Evolutionary conservation across 2,329 filamentous ascomycete genomes (phyloP), one percentile per base, ranked within the genome.

Genomic region (Dothistroma pini): DNA sequence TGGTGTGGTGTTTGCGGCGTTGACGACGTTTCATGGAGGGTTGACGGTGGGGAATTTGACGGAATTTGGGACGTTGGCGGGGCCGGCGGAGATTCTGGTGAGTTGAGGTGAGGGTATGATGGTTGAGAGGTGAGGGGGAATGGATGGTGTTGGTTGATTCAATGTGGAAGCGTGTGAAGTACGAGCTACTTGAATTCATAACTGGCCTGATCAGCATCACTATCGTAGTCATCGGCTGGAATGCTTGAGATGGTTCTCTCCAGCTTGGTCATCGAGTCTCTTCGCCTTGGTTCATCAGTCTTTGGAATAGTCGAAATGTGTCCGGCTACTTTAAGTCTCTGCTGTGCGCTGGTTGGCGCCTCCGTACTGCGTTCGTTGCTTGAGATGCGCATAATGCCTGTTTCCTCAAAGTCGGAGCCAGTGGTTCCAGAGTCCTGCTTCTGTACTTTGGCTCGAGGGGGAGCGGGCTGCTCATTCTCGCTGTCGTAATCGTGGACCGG

Each of bases 401-500:
- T 48, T 19, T 59, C 57, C 35, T 65, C 63, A 16, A 65, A 55
- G 19, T 56, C 58, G 2, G 63, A 56, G 1, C 47, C 56, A 14
- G 58, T 32, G 25, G 53, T 56, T 11, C 56, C 60, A 6, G 52
- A 59, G 31, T 59, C 60, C 19, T 62, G 56, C 29, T 53, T 53
- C 51, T 35, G 51, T 14, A 35, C 10, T 21, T 21, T 31, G 4
- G 51, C 51, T n/a, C 11, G 51, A 9, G 12, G 11, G 7, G 53
- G 32, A 5, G 34, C 22, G 5, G 54, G 31, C 7, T 56, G 22
- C 21, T 56, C 54, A 14, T 56, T 22, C 34, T 49, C 63, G 32
- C 63, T 65, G 31, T 65, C 63, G 31, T 63, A 63, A 38, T 63
- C 63, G 19, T 65, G 54, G n/a, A 51, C 48, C 19, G 60, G 63